phyloP scores from a whole-genome alignment of 2,329 filamentous ascomycete genomes.

The Gaeumannomyces sp. region DNA sequence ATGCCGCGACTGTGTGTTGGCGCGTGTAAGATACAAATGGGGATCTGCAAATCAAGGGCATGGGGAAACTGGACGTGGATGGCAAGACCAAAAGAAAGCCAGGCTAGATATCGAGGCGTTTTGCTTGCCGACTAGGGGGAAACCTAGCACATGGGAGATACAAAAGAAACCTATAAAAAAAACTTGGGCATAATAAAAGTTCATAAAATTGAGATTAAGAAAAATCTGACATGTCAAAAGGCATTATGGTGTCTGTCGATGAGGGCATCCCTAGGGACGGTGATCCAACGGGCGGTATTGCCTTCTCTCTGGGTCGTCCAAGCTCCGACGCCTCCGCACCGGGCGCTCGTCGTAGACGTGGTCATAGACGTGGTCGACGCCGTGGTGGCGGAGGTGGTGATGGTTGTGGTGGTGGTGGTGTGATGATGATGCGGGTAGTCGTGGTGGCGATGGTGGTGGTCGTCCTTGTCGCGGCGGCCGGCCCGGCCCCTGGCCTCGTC shows the following conservation, averaged over 20 bases:
- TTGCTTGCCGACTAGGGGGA: background rate
- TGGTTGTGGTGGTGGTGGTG: slow-evolving; percentile 13
- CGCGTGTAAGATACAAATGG: background rate
- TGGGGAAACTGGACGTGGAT: background rate
- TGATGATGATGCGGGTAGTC: slow-evolving; percentile 12
- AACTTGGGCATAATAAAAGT: background rate
- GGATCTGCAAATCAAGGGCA: background rate
- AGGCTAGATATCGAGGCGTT: background rate
- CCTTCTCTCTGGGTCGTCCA: background rate
- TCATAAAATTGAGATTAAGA: background rate
- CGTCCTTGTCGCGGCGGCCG: slow-evolving; percentile 8
- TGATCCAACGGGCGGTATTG: background rate
- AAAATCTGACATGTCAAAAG: background rate
- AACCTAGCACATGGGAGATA: background rate
- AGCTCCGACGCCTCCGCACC: background rate
- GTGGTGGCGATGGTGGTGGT: slow-evolving; percentile 14
- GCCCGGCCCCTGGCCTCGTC: slow-evolving; percentile 21
- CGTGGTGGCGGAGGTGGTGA: slow-evolving; percentile 9
- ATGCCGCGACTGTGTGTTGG: background rate
- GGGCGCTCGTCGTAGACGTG: slow-evolving; percentile 12
- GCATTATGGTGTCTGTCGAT: background rate
- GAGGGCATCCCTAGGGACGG: background rate
- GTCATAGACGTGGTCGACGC: slow-evolving; percentile 10
- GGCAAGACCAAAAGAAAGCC: background rate
- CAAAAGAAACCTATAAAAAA: background rate